A percentile compares a stretch with the other conserved stretches of the same genome.
Evolutionary conservation across 2,329 filamentous ascomycete species (phyloP).

Genomic region (Venturia effusa): DNA sequence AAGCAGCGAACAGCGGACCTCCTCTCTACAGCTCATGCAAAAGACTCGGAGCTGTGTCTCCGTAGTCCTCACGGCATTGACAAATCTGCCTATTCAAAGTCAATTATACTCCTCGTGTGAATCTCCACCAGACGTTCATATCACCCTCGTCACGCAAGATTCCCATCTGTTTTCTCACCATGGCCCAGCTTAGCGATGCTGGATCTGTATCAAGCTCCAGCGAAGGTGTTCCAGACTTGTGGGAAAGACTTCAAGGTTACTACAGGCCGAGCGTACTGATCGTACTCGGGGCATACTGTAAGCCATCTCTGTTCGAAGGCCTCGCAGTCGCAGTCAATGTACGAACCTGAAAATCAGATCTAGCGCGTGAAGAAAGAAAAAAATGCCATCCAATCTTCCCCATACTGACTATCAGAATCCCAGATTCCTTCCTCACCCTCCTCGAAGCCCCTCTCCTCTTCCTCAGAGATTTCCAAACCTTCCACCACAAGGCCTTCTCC

Average conservation of each 20-base stretch:
- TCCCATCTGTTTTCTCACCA: not conserved
- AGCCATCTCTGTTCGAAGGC: not conserved
- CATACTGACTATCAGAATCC: not conserved
- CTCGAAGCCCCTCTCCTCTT: constrained; percentile 8
- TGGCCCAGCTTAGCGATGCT: not conserved
- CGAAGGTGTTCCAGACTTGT: not conserved
- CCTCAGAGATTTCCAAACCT: constrained; percentile 4
- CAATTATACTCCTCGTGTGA: too few relatives aligned
- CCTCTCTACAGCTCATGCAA: too few relatives aligned
- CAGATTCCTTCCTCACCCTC: not conserved
- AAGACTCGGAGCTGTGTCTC: too few relatives aligned
- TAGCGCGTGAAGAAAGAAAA: not conserved
- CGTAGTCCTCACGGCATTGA: too few relatives aligned
- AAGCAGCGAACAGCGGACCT: too few relatives aligned
- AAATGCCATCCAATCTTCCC: too few relatives aligned
- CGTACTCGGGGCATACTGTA: not conserved
- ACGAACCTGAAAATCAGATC: not conserved
- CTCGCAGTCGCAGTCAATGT: not conserved
- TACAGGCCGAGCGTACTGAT: not conserved
- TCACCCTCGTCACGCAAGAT: not conserved
- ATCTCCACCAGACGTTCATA: too few relatives aligned
- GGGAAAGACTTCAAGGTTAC: not conserved
- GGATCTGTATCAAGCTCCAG: not conserved
- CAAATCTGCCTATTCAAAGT: too few relatives aligned
- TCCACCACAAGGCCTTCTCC: constrained; percentile 10